Percentiles rank a stretch among this genome's conserved stretches.
These are phyloP conservation scores for Backusella tarrabulga DNA, from an alignment of 192 early-diverging fungal genomes.

Conservation along the genomic window DNA sequence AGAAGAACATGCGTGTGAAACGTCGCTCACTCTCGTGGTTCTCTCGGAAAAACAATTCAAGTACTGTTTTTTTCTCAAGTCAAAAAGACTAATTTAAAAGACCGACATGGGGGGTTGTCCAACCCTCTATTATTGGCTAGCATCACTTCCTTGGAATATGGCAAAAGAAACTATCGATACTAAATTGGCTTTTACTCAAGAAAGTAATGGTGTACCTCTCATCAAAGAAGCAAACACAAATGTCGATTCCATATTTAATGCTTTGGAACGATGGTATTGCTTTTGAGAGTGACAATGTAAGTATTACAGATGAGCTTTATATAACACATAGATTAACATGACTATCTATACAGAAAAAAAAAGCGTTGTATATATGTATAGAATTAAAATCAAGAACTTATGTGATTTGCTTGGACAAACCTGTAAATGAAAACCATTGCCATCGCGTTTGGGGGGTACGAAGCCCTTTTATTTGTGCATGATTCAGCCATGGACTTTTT, in stretches of 20 bases:
- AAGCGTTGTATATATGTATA: not conserved
- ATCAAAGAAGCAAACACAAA: not conserved
- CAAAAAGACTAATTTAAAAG: not conserved
- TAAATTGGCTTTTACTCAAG: not conserved
- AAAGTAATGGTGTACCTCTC: not conserved
- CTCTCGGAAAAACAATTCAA: not conserved
- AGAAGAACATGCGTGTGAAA: not conserved
- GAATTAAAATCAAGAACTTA: not conserved
- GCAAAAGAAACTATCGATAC: not conserved
- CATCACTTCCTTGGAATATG: not conserved
- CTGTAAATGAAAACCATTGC: no score
- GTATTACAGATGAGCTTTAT: not conserved
- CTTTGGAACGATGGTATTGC: not conserved
- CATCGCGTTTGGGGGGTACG: not conserved
- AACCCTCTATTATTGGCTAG: not conserved
- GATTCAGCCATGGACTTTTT: not conserved
- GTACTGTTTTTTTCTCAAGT: not conserved
- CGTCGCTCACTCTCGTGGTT: conserved; percentile 1
- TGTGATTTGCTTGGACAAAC: no score
- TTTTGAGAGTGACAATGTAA: not conserved
- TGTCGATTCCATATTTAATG: not conserved
- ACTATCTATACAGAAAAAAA: not conserved
- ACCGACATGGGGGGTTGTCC: not conserved
- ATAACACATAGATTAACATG: not conserved
- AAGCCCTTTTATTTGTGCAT: not conserved